Conservation (phyloP, 805 yeast species). For the Kazachstania taianensis region DNA sequence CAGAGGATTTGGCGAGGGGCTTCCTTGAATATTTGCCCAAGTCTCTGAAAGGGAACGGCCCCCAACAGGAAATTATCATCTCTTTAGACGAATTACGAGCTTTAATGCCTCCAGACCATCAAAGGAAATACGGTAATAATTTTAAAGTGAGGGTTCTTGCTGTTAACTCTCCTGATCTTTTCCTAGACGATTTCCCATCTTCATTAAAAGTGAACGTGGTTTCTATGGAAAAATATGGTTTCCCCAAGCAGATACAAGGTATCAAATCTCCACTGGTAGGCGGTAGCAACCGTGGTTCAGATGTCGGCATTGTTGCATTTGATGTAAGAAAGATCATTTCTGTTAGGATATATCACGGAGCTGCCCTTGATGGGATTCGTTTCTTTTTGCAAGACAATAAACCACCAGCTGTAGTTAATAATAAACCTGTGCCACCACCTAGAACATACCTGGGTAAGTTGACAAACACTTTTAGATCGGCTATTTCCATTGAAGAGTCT, state of each 20-base stretch:
- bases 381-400: constrained; percentile 31
- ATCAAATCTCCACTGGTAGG: constrained; percentile 25
- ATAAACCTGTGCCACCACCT: constrained; percentile 38
- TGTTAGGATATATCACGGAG: constrained; percentile 62
- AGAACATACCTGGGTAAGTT: constrained; percentile 34
- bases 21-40: constrained; percentile 53
- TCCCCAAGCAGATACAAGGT: constrained; percentile 14
- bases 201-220: constrained; percentile 12
- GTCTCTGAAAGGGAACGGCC: constrained; percentile 49
- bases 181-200: constrained; percentile 39
- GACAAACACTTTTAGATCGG: constrained; percentile 17
- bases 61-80: constrained; percentile 42
- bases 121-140: constrained; percentile 23
- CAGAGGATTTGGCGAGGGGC: constrained; percentile 42
- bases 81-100: constrained; percentile 37
- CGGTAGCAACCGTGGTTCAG: constrained; percentile 20
- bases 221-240: constrained; percentile 24
- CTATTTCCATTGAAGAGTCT: constrained; percentile 7
- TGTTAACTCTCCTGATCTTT: constrained; percentile 49
- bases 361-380: constrained; percentile 74
- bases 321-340: constrained; percentile 31
- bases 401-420: not conserved
- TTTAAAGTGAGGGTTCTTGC: constrained; percentile 43
- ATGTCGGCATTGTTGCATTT: constrained; percentile 21
- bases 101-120: constrained; percentile 24